A percentile compares a stretch with the other conserved stretches of the same genome.
Evolutionary conservation across 805 yeast species (phyloP).

Genomic region (Schizosaccharomyces cryophilus): DNA sequence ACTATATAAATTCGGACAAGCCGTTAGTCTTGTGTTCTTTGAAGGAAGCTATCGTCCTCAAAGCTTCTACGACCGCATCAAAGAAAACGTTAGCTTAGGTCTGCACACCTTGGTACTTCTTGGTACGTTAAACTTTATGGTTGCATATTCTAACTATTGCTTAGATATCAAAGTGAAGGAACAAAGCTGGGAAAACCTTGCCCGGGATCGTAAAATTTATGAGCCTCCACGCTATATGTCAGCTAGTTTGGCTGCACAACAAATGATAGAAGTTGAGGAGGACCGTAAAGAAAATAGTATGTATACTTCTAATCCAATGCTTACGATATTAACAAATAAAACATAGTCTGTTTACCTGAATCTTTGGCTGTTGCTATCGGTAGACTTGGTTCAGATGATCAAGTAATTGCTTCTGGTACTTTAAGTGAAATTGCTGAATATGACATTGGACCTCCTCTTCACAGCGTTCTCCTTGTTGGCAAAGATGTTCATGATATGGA

Average conservation of each 20-base stretch:
- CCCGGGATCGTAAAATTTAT: constrained; percentile 70
- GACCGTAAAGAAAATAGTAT: constrained; percentile 39
- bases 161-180: constrained; percentile 74
- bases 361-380: constrained; percentile 91
- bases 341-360: constrained; percentile 25
- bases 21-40: constrained; percentile 88
- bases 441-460: constrained; percentile 86
- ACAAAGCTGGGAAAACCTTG: constrained; percentile 82
- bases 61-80: constrained; percentile 66
- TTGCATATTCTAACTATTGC: background rate
- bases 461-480: constrained; percentile 73
- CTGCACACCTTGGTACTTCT: constrained; percentile 69
- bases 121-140: constrained; percentile 15
- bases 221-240: constrained; percentile 96
- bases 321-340: background rate
- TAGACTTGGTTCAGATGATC: constrained; percentile 69
- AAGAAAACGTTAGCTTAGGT: constrained; percentile 78
- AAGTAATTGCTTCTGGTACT: constrained; percentile 64
- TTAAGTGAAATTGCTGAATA: constrained; percentile 50
- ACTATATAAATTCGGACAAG: constrained; percentile 84
- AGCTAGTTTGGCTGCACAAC: constrained; percentile 70
- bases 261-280: constrained; percentile 71
- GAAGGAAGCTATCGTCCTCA: constrained; percentile 93
- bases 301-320: background rate
- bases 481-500: constrained; percentile 84